These are phyloP conservation scores for Fusarium annulatum DNA, from an alignment of 2,329 filamentous ascomycete species.

Conservation along the genomic window DNA sequence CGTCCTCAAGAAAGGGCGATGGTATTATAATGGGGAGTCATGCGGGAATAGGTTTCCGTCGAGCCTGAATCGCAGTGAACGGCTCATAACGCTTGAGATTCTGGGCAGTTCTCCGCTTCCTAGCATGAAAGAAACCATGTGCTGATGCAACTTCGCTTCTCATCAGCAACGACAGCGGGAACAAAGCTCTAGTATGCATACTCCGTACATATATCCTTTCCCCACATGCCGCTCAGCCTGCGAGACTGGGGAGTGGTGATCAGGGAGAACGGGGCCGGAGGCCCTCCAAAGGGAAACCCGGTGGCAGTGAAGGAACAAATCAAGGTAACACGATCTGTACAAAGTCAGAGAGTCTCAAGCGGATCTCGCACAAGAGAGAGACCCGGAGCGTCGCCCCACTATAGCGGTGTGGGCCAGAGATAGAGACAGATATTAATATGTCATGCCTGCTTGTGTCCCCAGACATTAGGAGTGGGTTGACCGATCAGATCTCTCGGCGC, in stretches of 20 bases:
- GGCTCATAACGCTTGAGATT: conserved; percentile 7
- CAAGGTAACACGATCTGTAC: not conserved
- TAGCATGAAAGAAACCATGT: conserved; percentile 22
- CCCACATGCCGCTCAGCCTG: conserved; percentile 21
- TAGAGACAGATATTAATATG: conserved; percentile 48
- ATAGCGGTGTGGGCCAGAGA: conserved; percentile 44
- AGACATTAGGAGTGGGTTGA: conserved; percentile 38
- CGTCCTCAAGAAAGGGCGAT: not conserved
- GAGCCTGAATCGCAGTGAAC: not conserved
- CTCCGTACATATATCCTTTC: conserved; percentile 12
- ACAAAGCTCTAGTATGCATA: not conserved
- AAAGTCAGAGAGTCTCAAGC: not conserved
- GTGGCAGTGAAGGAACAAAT: conserved; percentile 13
- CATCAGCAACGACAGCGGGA: conserved; percentile 6
- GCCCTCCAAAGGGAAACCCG: conserved; percentile 30
- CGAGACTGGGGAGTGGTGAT: not conserved
- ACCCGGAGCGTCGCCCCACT: conserved; percentile 33
- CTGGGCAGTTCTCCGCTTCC: conserved; percentile 25
- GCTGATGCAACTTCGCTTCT: not conserved
- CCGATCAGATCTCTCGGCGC: conserved; percentile 43
- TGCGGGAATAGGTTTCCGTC: conserved; percentile 25
- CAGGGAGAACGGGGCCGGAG: conserved; percentile 20
- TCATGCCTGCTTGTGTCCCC: conserved; percentile 37
- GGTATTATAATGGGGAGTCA: not conserved
- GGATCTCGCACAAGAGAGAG: conserved; percentile 29